phyloP scores from a whole-genome alignment of 2,329 filamentous ascomycete genomes.

The Volutella citrinella region DNA sequence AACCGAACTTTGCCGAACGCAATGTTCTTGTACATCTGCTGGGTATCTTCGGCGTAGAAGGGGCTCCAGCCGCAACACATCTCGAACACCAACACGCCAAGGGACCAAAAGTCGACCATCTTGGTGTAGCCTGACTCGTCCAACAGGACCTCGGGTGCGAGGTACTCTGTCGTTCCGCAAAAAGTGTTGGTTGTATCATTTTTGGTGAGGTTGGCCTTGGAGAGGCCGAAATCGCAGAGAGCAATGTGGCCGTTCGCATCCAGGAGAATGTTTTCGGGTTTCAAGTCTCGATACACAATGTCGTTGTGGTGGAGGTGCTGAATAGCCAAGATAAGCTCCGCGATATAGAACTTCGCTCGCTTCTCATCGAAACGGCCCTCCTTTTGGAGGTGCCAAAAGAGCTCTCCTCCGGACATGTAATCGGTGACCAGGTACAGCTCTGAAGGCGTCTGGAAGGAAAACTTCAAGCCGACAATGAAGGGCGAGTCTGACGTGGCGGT shows the following conservation, averaged over 20 bases:
- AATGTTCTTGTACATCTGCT: conserved; percentile 99
- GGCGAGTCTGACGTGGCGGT: conserved; percentile 94
- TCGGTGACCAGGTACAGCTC: conserved; percentile 98
- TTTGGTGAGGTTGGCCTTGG: conserved; percentile 94
- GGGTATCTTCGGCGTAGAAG: conserved; percentile 97
- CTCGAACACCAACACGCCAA: conserved; percentile 95
- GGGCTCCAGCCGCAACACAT: conserved; percentile 99
- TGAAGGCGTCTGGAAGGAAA: conserved; percentile 96
- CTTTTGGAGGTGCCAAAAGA: conserved; percentile 98
- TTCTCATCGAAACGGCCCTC: conserved; percentile 94
- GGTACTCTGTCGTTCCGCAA: conserved; percentile 95
- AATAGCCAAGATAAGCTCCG: conserved; percentile 90
- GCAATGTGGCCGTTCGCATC: conserved; percentile 98
- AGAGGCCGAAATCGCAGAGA: conserved; percentile 94
- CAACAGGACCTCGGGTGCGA: conserved; percentile 90
- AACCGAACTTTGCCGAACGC: conserved; percentile 98
- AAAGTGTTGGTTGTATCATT: conserved; percentile 99
- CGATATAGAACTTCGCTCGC: conserved; percentile 97
- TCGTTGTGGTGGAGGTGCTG: conserved; percentile 95
- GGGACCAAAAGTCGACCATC: conserved; percentile 99
- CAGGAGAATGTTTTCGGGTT: conserved; percentile 94
- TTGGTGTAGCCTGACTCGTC: conserved; percentile 98
- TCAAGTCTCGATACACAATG: conserved; percentile 95
- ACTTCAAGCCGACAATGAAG: conserved; percentile 97
- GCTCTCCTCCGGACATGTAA: conserved; percentile 97